Percentiles rank a stretch among this genome's conserved stretches.
phyloP scores from a whole-genome alignment of 306 rosid species.

The Cucurbita pepo region DNA sequence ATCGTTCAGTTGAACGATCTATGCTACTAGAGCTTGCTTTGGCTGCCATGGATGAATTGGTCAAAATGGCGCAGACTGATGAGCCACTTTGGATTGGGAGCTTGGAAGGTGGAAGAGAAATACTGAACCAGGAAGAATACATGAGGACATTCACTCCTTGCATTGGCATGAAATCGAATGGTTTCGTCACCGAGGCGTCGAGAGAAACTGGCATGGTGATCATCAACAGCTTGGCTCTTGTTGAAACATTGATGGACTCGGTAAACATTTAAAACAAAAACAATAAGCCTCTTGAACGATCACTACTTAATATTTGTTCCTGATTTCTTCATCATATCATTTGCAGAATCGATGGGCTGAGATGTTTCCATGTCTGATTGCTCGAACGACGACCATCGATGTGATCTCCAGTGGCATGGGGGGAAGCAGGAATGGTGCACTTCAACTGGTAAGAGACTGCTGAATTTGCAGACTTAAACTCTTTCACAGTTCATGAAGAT shows the following conservation, averaged over 20 bases:
- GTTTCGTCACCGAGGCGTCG: constrained; percentile 67
- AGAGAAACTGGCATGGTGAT: constrained; percentile 80
- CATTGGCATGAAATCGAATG: constrained; percentile 70
- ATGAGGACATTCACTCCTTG: constrained; percentile 57
- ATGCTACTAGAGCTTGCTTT: constrained; percentile 84
- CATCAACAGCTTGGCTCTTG: constrained; percentile 77
- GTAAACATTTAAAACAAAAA: constrained; percentile 15
- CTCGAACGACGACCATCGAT: constrained; percentile 60
- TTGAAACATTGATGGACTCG: constrained; percentile 81
- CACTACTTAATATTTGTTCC: background rate
- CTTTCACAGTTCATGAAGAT: background rate
- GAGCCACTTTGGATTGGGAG: constrained; percentile 86
- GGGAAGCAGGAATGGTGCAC: constrained; percentile 79
- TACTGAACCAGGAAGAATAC: constrained; percentile 70
- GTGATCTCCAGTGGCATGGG: constrained; percentile 75
- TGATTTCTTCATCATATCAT: background rate
- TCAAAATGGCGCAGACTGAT: constrained; percentile 61
- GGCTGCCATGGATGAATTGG: constrained; percentile 90
- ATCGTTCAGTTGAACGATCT: constrained; percentile 61
- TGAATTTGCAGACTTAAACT: background rate
- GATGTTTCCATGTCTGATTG: constrained; percentile 81
- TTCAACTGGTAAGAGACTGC: constrained; percentile 41
- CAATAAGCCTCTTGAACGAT: background rate
- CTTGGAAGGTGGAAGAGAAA: constrained; percentile 58
- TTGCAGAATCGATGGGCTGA: constrained; percentile 78